Evolutionary conservation across 176 grass and related monocot species (phyloP).

Genomic region (Tillandsia fasciculata): DNA sequence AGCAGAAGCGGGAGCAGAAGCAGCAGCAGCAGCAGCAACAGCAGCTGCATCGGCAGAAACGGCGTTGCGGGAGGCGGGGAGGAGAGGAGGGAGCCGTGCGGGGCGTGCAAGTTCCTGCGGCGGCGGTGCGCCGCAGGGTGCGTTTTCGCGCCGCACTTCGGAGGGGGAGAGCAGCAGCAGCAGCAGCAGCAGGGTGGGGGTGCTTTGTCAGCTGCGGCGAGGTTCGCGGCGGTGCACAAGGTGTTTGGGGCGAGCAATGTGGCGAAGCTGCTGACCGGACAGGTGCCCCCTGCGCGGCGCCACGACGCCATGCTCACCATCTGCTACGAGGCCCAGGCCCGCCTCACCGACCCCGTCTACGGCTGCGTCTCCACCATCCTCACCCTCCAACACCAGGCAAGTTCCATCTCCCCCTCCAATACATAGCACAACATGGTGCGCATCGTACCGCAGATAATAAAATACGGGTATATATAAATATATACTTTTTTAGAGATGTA

Average conservation of each 20-base stretch:
- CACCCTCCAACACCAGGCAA: slow-evolving; percentile 63
- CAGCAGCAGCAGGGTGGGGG: neutral
- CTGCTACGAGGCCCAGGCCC: slow-evolving; percentile 77
- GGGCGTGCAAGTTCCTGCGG: slow-evolving; percentile 89
- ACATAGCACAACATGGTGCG: neutral
- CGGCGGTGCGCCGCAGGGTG: slow-evolving; percentile 58
- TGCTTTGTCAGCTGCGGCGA: slow-evolving; percentile 20
- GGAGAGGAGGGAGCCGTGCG: slow-evolving; percentile 35
- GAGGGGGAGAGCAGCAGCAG: slow-evolving; percentile 10
- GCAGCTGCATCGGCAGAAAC: no score
- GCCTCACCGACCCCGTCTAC: slow-evolving; percentile 69
- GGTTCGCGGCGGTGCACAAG: slow-evolving; percentile 61
- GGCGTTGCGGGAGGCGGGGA: neutral
- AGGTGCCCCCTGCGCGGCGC: slow-evolving; percentile 37
- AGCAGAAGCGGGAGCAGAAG: no score
- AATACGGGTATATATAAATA: no score
- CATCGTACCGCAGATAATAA: slow-evolving; percentile 1
- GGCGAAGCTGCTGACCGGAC: slow-evolving; percentile 50
- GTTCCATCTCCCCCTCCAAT: neutral
- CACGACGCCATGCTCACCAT: slow-evolving; percentile 48
- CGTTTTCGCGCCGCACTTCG: slow-evolving; percentile 69
- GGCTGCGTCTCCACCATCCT: slow-evolving; percentile 71
- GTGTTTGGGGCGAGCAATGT: slow-evolving; percentile 88
- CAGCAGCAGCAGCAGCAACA: no score
- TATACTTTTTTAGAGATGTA: no score